These are phyloP conservation scores for Plicaturopsis crispa DNA, from an alignment of 768 basidiomycete genomes.

Conservation along the genomic window DNA sequence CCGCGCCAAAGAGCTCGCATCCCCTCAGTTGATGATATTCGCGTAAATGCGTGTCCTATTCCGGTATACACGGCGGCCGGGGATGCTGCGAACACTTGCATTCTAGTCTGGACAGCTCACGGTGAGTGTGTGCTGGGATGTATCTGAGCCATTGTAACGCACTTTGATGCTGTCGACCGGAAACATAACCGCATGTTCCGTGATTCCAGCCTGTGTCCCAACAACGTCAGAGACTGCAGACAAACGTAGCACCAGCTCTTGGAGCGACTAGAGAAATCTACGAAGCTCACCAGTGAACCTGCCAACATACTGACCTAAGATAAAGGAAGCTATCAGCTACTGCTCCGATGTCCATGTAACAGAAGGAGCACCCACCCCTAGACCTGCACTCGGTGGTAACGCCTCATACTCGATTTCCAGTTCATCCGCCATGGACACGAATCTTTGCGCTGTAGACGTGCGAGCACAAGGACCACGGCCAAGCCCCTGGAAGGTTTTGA, in stretches of 20 bases:
- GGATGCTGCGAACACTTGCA: slow-evolving; percentile 93
- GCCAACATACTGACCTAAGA: slow-evolving; percentile 91
- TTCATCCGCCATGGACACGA: slow-evolving; percentile 30
- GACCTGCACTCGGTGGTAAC: slow-evolving; percentile 69
- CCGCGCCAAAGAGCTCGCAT: slow-evolving; percentile 90
- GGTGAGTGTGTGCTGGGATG: neutral
- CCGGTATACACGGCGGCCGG: slow-evolving; percentile 84
- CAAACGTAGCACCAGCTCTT: slow-evolving; percentile 1
- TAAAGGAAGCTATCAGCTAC: slow-evolving; percentile 9
- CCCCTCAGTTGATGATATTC: slow-evolving; percentile 93
- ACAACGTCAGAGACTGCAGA: slow-evolving; percentile 5
- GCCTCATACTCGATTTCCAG: slow-evolving; percentile 60
- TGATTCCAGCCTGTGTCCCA: slow-evolving; percentile 80
- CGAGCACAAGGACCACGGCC: too few relatives aligned
- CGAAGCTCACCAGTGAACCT: slow-evolving; percentile 82
- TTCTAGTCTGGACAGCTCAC: slow-evolving; percentile 70
- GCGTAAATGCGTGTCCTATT: slow-evolving; percentile 83
- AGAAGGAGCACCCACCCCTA: slow-evolving; percentile 46
- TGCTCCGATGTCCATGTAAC: slow-evolving; percentile 3
- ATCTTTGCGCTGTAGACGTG: too few relatives aligned
- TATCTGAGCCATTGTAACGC: too few relatives aligned
- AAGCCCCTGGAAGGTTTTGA: too few relatives aligned
- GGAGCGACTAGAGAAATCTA: slow-evolving; percentile 5
- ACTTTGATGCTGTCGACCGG: slow-evolving; percentile 99
- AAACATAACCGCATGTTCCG: slow-evolving; percentile 98